Evolutionary conservation across 2,329 filamentous ascomycete species (phyloP).

Genomic region (Penicillium rolfsii): DNA sequence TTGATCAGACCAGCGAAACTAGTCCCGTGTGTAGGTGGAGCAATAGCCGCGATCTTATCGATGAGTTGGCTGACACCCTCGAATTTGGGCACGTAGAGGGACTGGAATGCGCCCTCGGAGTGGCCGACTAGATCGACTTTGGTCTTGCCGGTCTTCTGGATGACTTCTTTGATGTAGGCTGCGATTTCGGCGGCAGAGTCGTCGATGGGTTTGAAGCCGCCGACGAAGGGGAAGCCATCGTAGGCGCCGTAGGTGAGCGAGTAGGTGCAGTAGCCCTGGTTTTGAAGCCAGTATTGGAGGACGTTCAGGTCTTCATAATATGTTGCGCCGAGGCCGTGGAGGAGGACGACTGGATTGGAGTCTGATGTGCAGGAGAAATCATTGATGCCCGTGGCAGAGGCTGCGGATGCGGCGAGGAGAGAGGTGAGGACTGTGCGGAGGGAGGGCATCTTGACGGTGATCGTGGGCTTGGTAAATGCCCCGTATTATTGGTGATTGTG

Average conservation of each 20-base stretch:
- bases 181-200: slow-evolving; percentile 48
- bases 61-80: slow-evolving; percentile 35
- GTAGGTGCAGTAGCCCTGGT: slow-evolving; percentile 49
- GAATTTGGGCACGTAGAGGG: slow-evolving; percentile 47
- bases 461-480: neutral
- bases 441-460: slow-evolving; percentile 23
- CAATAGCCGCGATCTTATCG: slow-evolving; percentile 42
- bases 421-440: slow-evolving; percentile 18
- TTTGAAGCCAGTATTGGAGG: slow-evolving; percentile 42
- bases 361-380: slow-evolving; percentile 40
- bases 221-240: slow-evolving; percentile 41
- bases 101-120: slow-evolving; percentile 50
- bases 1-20: slow-evolving; percentile 36
- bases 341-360: slow-evolving; percentile 40
- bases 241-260: slow-evolving; percentile 49
- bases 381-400: slow-evolving; percentile 33
- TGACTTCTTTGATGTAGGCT: slow-evolving; percentile 44
- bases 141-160: slow-evolving; percentile 38
- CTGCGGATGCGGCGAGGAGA: slow-evolving; percentile 23
- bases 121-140: slow-evolving; percentile 50
- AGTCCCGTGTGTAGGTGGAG: slow-evolving; percentile 43
- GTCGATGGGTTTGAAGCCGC: slow-evolving; percentile 44
- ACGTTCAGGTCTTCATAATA: slow-evolving; percentile 44
- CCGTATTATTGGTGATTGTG: neutral
- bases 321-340: slow-evolving; percentile 45